phyloP scores from a whole-genome alignment of 2,329 filamentous ascomycete species.

The Epichloe scottii region DNA sequence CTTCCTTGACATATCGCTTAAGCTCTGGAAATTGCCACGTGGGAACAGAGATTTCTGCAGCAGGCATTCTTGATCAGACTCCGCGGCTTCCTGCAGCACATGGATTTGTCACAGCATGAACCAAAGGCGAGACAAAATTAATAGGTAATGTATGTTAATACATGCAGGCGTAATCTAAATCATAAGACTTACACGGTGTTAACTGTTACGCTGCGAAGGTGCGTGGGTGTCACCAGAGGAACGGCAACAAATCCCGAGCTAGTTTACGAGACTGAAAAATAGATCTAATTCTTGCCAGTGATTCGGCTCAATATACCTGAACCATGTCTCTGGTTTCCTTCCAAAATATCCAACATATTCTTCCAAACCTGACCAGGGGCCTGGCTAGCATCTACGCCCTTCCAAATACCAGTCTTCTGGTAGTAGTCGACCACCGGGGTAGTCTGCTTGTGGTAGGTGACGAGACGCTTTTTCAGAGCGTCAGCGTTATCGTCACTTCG shows the following conservation, averaged over 20 bases:
- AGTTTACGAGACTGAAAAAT: not conserved
- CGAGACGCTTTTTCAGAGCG: constrained; percentile 85
- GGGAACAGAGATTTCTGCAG: not conserved
- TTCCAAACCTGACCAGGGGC: constrained; percentile 94
- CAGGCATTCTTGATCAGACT: no score
- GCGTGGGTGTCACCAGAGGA: not conserved
- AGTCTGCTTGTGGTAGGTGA: constrained; percentile 91
- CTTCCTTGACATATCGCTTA: no score
- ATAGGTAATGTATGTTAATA: constrained; percentile 4
- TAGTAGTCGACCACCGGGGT: constrained; percentile 90
- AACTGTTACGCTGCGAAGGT: not conserved
- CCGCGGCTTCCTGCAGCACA: not conserved
- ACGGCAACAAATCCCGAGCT: not conserved
- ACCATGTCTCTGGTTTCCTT: constrained; percentile 31
- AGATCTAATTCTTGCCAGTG: constrained; percentile 15
- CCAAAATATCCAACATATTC: constrained; percentile 75
- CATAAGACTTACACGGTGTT: constrained; percentile 4
- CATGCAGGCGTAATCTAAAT: constrained; percentile 7
- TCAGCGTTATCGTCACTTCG: constrained; percentile 95
- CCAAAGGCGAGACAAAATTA: not conserved
- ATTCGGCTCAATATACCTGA: constrained; percentile 28
- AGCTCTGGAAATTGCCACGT: no score
- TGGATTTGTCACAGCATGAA: not conserved
- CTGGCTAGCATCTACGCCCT: constrained; percentile 87
- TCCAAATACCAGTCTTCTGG: constrained; percentile 95